phyloP scores from a whole-genome alignment of 225 moss, liverwort and hornwort species.

The Neckera pumila region DNA sequence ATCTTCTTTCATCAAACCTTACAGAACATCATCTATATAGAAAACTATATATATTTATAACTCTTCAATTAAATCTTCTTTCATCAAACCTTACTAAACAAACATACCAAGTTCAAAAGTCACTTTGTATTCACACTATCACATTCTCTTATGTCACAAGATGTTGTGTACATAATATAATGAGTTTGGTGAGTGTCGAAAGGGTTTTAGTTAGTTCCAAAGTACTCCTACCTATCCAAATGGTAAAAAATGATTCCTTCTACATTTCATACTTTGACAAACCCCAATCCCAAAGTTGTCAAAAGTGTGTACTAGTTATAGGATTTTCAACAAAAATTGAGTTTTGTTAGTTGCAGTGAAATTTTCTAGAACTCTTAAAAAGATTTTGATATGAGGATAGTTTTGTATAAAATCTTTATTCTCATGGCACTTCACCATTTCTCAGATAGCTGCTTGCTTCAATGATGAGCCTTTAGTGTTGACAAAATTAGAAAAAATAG shows the following conservation, averaged over 20 bases:
- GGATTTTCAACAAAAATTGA: not conserved
- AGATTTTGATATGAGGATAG: not conserved
- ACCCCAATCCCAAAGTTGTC: not conserved
- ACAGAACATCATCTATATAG: not conserved
- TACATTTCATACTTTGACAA: not conserved
- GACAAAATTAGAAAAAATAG: not conserved
- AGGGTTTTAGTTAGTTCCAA: not conserved
- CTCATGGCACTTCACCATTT: not conserved
- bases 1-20: too few relatives aligned
- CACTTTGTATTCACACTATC: not conserved
- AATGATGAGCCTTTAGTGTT: not conserved
- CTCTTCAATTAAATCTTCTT: not conserved
- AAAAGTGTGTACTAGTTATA: not conserved
- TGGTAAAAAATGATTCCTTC: not conserved
- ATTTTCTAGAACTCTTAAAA: not conserved
- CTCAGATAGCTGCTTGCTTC: not conserved
- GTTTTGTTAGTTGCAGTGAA: not conserved
- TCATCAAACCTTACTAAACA: not conserved
- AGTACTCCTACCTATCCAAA: not conserved
- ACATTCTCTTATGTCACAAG: not conserved
- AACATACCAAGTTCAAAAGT: not conserved
- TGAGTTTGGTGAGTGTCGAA: not conserved
- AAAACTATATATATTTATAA: not conserved
- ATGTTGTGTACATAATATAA: not conserved
- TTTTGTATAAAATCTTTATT: not conserved